These are phyloP conservation scores for Globisporangium cederbergense DNA, from an alignment of 352 stramenopile species.

Conservation along the genomic window DNA sequence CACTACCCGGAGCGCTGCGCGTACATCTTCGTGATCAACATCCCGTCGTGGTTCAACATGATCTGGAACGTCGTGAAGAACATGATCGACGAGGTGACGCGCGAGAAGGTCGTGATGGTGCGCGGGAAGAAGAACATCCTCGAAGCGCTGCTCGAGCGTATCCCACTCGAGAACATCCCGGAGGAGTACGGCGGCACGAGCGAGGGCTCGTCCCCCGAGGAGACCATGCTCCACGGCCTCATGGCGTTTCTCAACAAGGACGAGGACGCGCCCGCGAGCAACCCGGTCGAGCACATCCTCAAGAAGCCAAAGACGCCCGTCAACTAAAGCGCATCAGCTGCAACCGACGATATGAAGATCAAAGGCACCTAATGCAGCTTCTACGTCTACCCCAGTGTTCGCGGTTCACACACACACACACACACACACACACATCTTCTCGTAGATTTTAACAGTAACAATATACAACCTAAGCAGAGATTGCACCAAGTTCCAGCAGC, in stretches of 20 bases:
- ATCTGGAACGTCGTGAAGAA: conserved; percentile 92
- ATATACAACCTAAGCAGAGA: neutral
- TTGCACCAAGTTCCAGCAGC: neutral
- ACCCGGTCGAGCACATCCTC: conserved; percentile 52
- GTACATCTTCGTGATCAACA: conserved; percentile 94
- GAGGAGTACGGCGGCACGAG: conserved; percentile 74
- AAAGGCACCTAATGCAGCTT: neutral
- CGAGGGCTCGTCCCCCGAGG: conserved; percentile 57
- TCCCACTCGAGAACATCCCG: conserved; percentile 74
- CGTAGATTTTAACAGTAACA: conserved; percentile 8
- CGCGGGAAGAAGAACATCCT: conserved; percentile 82
- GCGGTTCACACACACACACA: neutral
- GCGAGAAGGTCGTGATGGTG: conserved; percentile 91
- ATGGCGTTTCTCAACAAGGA: conserved; percentile 78
- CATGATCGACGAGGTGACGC: conserved; percentile 91
- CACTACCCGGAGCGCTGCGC: conserved; percentile 93
- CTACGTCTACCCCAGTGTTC: neutral
- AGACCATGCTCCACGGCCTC: conserved; percentile 66
- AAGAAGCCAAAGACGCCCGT: conserved; percentile 22
- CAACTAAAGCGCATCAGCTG: neutral
- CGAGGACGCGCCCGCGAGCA: conserved; percentile 38
- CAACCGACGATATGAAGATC: neutral
- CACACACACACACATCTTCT: neutral
- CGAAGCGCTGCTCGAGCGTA: conserved; percentile 66
- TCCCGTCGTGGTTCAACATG: conserved; percentile 92